Percentiles rank a stretch among this genome's conserved stretches.
These are phyloP conservation scores for Aspergillus costaricaensis DNA, from an alignment of 2,329 filamentous ascomycete species.

Conservation along the genomic window DNA sequence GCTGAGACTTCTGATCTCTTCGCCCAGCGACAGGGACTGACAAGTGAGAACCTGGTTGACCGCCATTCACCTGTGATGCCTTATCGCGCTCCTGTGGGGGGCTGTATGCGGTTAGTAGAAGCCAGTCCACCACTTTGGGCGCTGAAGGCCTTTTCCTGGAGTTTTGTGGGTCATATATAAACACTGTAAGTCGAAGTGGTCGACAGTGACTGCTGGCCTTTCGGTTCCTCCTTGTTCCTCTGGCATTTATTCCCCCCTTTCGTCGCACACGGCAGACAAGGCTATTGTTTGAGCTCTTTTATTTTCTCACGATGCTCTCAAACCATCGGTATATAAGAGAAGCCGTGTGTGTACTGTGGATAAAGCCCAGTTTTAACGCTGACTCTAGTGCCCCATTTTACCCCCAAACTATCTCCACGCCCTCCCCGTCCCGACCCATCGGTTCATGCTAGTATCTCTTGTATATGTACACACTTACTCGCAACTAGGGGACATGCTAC, in stretches of 20 bases:
- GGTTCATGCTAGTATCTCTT: background rate
- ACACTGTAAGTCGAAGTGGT: background rate
- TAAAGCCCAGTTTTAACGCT: background rate
- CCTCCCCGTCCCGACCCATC: conserved; percentile 1
- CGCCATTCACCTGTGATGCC: conserved; percentile 24
- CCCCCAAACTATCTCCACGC: background rate
- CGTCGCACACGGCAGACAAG: background rate
- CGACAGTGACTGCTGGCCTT: background rate
- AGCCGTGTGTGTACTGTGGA: background rate
- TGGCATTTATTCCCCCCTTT: background rate
- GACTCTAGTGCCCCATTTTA: background rate
- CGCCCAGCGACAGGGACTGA: background rate
- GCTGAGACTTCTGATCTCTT: background rate
- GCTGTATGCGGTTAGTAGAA: background rate
- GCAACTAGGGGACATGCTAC: background rate
- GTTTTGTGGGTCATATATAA: background rate
- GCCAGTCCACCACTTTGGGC: background rate
- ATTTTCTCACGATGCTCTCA: background rate
- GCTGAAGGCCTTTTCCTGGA: background rate
- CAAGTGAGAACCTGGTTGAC: conserved; percentile 2
- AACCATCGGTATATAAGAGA: background rate
- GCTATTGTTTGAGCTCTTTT: background rate
- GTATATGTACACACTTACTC: background rate
- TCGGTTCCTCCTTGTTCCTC: background rate
- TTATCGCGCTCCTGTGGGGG: conserved; percentile 28